Conservation (phyloP, 148 eudicot genomes). For the Rhododendron ovatum region DNA sequence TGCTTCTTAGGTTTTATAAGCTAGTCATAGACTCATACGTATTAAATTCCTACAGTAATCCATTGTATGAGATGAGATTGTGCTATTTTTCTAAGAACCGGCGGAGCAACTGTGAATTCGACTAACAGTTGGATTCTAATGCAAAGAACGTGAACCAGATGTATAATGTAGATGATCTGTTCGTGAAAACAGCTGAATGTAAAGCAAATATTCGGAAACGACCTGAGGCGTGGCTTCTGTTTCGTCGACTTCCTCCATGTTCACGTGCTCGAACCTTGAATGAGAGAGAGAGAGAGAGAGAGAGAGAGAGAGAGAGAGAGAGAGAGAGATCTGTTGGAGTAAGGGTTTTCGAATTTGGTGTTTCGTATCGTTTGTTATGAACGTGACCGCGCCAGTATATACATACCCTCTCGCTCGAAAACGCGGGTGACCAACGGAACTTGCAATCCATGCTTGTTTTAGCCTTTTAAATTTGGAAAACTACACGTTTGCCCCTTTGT, state of each 20-base stretch:
- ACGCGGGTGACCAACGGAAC: neutral
- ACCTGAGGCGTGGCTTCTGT: conserved; percentile 74
- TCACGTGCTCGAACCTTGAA: neutral
- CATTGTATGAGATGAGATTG: neutral
- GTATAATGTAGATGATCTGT: neutral
- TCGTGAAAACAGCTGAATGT: conserved; percentile 1
- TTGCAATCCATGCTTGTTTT: neutral
- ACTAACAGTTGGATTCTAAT: neutral
- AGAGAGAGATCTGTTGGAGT: neutral
- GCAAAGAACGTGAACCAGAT: neutral
- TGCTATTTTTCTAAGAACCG: neutral
- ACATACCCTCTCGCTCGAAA: neutral
- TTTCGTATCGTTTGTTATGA: neutral
- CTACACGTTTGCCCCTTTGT: neutral
- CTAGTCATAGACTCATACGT: too few species aligned
- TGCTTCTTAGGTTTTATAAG: neutral
- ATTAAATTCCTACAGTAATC: neutral
- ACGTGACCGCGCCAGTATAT: neutral
- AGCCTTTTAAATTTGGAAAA: neutral
- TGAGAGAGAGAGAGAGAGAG: too few species aligned
- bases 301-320: conserved; percentile 5
- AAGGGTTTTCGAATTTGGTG: neutral
- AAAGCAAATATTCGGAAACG: neutral
- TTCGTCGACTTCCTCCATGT: conserved; percentile 76
- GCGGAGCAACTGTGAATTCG: neutral